Evolutionary conservation across 345 rosid genomes (phyloP).

Genomic region (Cardamine chenopodiifolia): DNA sequence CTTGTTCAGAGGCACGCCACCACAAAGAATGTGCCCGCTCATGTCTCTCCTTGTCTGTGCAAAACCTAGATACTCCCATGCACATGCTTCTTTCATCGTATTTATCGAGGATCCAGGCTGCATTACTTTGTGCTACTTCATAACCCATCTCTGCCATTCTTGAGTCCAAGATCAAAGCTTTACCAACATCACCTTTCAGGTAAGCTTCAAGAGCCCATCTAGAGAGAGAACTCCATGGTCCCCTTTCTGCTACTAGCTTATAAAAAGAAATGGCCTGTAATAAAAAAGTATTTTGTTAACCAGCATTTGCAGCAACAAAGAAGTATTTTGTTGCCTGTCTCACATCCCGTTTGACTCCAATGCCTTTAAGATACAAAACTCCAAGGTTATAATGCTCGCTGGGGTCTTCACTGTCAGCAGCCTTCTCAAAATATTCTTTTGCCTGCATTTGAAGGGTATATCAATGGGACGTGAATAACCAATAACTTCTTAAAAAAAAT

Average conservation of each 20-base stretch:
- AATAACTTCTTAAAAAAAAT: not conserved
- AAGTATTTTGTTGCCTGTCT: conserved; percentile 74
- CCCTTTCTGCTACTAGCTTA: conserved; percentile 96
- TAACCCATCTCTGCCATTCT: conserved; percentile 99
- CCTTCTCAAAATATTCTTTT: conserved; percentile 90
- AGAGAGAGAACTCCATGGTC: conserved; percentile 98
- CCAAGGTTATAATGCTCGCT: conserved; percentile 98
- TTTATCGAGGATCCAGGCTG: conserved; percentile 99
- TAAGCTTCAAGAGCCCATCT: conserved; percentile 99
- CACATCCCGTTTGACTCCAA: conserved; percentile 89
- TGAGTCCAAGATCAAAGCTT: conserved; percentile 79
- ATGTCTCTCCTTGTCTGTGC: conserved; percentile 87
- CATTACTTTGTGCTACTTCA: conserved; percentile 97
- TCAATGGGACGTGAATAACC: not conserved
- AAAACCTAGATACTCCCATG: conserved; percentile 89
- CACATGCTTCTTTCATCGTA: conserved; percentile 93
- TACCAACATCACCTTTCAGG: conserved; percentile 88
- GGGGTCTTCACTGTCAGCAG: conserved; percentile 74
- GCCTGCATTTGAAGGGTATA: conserved; percentile 58
- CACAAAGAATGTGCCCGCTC: conserved; percentile 92
- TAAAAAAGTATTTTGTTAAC: conserved; percentile 66
- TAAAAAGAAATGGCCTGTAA: conserved; percentile 87
- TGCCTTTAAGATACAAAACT: conserved; percentile 84
- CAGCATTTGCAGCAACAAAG: conserved; percentile 83
- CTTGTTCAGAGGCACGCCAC: conserved; percentile 99